Base-by-base conservation (phyloP, 768 basidiomycete genomes). In the Phaeolepiota aurea region DNA sequence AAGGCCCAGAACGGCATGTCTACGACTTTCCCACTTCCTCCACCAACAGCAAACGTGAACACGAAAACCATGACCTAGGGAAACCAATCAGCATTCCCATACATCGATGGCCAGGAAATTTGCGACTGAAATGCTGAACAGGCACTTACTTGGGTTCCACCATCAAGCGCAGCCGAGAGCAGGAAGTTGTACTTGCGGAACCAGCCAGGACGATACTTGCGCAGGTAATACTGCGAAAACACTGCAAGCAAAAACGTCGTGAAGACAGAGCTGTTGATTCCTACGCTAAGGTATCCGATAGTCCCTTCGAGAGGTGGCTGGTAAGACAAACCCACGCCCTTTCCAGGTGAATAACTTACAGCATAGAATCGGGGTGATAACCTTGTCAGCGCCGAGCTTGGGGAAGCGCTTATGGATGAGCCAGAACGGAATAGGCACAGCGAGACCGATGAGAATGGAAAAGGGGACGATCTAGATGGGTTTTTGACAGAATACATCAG, bases 361-460 rank as follows among this genome's bases (percentile, higher is more conserved):
- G n/a, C 61, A 61, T 37, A 72, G 65, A 20, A 72, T 48, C 1
- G 71, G 71, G 1, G 71, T 74, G 50, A 70, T 68, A 32, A 74
- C 45, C 41, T 69, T 68, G 50, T 76, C 68, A 20, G 67, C 49
- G 19, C 67, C 54, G 34, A 69, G 44, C 43, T 66, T 68, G 0
- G 73, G 74, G 59, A 58, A 72, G 43, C 56, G 62, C 30, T 58
- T 57, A 49, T 74, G 59, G 14, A 52, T 44, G 32, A 76, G 44
- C 71, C 70, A 76, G 66, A 76, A 76, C 1, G 74, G 74, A 28
- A 77, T 49, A 1, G 75, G 76, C 2, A 72, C 63, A 31, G 65
- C 53, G 43, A 77, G 65, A 5, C 74, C 74, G 37, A 74, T 48
- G 18, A 70, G 34, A 47, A 71, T 71, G 1, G 64, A 63, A 61